Base-by-base conservation (phyloP, 352 stramenopile species). In the Phytophthora citricola region DNA sequence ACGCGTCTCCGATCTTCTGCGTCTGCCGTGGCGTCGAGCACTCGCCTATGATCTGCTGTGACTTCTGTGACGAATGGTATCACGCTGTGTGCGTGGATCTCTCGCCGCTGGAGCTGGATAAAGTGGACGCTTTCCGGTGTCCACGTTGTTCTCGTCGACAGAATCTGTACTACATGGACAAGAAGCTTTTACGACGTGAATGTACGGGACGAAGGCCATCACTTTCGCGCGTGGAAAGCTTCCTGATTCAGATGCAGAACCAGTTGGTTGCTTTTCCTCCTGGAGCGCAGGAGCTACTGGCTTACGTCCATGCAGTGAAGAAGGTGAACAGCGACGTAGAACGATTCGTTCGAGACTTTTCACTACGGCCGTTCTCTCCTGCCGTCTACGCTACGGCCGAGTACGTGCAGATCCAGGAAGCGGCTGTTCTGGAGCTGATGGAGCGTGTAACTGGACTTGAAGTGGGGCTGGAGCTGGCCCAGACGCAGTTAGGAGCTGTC, bases 1-100 rank as follows among this genome's bases (percentile, higher is more conserved):
- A 20, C 10, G 26, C 32, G 4, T 36, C 60, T 27, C 72, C 72
- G 27, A 53, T 90, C 10, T 95, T 93, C 50, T 95, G 87, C 43
- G 55, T 87, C n/a, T 95, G 87, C 26, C 76, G 87, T 24, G 79
- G 81, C 5, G 53, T 63, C 1, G 87, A 95, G 24, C 67, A 80
- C 39, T 57, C 76, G n/a, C 77, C 87, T 15, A 95, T 95, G 87
- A 92, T 95, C 46, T 95, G 87, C 70, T 95, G 87, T 57, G 87
- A 95, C 47, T 89, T 91, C 50, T 95, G 87, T 38, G 87, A 95
- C 57, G 87, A 95, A 73, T 95, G 87, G 87, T 95, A 94, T 50
- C 87, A 95, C 51, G 76, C 79, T 0, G 50, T 43, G 1, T 95
- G 87, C 52, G 91, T 95, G 50, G 81, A 81, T 0, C 82, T 95